Base-by-base conservation (phyloP, 805 yeast genomes). In the Saccharomycopsis babjevae region DNA sequence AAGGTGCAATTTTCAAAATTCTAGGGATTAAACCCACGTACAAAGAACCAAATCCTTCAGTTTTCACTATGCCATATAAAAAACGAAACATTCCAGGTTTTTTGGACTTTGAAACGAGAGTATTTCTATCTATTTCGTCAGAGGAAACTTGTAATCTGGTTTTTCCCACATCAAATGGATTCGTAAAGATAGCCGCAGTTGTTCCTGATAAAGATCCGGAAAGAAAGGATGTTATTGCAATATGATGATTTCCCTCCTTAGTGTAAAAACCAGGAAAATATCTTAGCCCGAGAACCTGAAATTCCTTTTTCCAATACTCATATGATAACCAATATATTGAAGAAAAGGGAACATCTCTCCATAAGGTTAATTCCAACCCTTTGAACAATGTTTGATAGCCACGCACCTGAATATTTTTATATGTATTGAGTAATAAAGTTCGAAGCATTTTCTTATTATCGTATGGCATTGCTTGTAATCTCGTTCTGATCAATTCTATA, bases 311-410 rank as follows among this genome's bases (percentile, higher is more conserved):
- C 43, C 76, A 70, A 63, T 70, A 77, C 68, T 92, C 98, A 67
- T 92, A 90, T 5, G 86, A 80, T 11, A 89, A 82, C 99, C 99
- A 94, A 72, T 94, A 94, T 1, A 93, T 84, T 0, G 96, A 97
- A 64, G 96, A 86, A 71, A 94, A 94, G 1, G 99, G 99, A 0
- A 93, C 98, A 71, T 94, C 99, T 72, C 99, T 79, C 97, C 97
- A 93, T 16, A 94, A 77, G 0, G 99, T 94, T 46, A 94, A 79
- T 50, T 87, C 84, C 25, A 94, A 75, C 0, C 99, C 99, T 60
- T 86, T 85, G 78, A 91, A 94, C 20, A 94, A 71, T 0, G 90
- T 79, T 1, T 74, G 71, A 1, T 81, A 63, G 0, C 99, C 99
- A 15, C 78, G 77, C 1, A 69, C 63, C 43, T 73, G 70, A 5